phyloP scores from a whole-genome alignment of 2,329 filamentous ascomycete species.

The Grosmannia clavigera region DNA sequence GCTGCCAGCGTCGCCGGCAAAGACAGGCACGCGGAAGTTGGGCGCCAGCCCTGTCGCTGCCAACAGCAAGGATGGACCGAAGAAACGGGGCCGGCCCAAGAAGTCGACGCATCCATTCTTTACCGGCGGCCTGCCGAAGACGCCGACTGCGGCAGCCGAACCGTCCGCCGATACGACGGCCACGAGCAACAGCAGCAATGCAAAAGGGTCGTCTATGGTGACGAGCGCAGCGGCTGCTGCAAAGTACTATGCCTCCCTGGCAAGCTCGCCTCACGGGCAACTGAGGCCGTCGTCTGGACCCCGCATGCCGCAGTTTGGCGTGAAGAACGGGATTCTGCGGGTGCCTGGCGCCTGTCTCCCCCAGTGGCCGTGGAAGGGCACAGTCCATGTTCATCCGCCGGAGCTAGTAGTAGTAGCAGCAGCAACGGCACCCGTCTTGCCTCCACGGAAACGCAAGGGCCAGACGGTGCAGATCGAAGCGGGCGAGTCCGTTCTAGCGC shows the following conservation, averaged over 20 bases:
- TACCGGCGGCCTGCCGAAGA: slow-evolving; percentile 34
- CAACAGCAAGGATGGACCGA: not conserved
- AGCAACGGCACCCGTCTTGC: not conserved
- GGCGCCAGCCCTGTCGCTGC: not conserved
- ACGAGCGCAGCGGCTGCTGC: slow-evolving; percentile 15
- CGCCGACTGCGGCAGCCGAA: not conserved
- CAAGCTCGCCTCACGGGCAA: slow-evolving; percentile 34
- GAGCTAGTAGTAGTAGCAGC: not conserved
- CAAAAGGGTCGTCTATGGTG: not conserved
- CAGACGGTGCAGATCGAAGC: slow-evolving; percentile 26
- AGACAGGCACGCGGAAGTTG: not conserved
- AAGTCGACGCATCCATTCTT: slow-evolving; percentile 52
- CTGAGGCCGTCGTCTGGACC: slow-evolving; percentile 15
- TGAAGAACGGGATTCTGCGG: slow-evolving; percentile 35
- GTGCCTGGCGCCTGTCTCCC: slow-evolving; percentile 55
- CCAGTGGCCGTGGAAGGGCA: slow-evolving; percentile 58
- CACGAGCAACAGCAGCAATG: not conserved
- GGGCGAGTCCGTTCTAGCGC: slow-evolving; percentile 30
- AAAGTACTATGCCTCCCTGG: slow-evolving; percentile 39
- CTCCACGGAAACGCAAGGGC: slow-evolving; percentile 37
- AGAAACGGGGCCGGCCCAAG: not conserved
- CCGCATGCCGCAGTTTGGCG: slow-evolving; percentile 28
- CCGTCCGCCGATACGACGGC: not conserved
- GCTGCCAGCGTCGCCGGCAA: not conserved
- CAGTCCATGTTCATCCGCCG: slow-evolving; percentile 39